Evolutionary conservation across 805 yeast species (phyloP).

Genomic region (Saccharomyces eubayanus): DNA sequence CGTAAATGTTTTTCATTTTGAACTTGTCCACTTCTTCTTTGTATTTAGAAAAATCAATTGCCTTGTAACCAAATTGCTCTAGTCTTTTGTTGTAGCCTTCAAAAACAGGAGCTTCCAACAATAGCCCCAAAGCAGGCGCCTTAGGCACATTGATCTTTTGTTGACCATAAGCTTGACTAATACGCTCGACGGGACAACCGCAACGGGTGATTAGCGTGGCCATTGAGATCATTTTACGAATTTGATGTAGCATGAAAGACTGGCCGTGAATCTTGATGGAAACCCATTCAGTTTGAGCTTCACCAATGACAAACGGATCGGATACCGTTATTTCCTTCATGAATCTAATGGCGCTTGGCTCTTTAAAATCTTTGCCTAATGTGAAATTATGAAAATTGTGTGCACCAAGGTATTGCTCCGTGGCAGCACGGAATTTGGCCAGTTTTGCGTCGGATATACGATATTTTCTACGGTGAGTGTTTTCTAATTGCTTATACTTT

Average conservation of each 20-base stretch:
- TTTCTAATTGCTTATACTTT: slow-evolving; percentile 55
- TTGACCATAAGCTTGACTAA: slow-evolving; percentile 65
- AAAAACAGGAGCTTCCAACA: slow-evolving; percentile 87
- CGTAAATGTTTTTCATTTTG: slow-evolving; percentile 83
- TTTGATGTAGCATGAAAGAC: slow-evolving; percentile 96
- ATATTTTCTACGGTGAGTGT: slow-evolving; percentile 56
- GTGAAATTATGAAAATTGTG: slow-evolving; percentile 92
- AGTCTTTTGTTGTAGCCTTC: slow-evolving; percentile 71
- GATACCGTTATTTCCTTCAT: slow-evolving; percentile 74
- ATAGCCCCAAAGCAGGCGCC: slow-evolving; percentile 91
- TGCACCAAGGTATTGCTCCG: slow-evolving; percentile 70
- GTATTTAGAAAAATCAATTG: slow-evolving; percentile 58
- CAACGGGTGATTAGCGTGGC: slow-evolving; percentile 79
- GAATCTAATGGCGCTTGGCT: slow-evolving; percentile 74
- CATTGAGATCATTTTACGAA: slow-evolving; percentile 96
- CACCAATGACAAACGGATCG: slow-evolving; percentile 85
- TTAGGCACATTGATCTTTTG: slow-evolving; percentile 84
- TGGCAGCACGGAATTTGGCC: slow-evolving; percentile 53
- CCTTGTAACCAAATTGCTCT: slow-evolving; percentile 67
- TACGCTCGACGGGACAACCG: slow-evolving; percentile 72
- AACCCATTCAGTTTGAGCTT: slow-evolving; percentile 90
- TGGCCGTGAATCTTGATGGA: slow-evolving; percentile 96
- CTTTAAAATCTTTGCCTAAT: slow-evolving; percentile 70
- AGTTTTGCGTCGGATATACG: slow-evolving; percentile 59
- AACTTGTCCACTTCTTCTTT: slow-evolving; percentile 70